Evolutionary conservation across 1,284 basidiomycete species (phyloP).

Genomic region (Malassezia furfur): DNA sequence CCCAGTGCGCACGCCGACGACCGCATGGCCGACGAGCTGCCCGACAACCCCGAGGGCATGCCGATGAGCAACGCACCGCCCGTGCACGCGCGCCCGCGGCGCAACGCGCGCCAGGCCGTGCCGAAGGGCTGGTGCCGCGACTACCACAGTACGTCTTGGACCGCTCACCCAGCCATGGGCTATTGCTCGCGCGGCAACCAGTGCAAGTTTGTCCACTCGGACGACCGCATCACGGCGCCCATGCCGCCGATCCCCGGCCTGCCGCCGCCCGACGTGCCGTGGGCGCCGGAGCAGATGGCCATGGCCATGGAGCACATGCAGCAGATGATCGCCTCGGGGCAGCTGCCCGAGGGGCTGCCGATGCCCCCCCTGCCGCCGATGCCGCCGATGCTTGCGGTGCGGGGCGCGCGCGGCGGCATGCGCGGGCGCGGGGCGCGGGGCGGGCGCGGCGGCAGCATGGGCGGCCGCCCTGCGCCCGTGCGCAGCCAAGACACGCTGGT

Average conservation of each 20-base stretch:
- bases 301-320: slow-evolving; percentile 16
- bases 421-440: slow-evolving; percentile 52
- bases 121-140: slow-evolving; percentile 38
- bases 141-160: slow-evolving; percentile 31
- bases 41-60: slow-evolving; percentile 7
- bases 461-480: slow-evolving; percentile 27
- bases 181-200: slow-evolving; percentile 79
- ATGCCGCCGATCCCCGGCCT: slow-evolving; percentile 7
- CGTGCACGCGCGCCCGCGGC: slow-evolving; percentile 9
- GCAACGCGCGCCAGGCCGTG: slow-evolving; percentile 5
- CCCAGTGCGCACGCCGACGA: not conserved
- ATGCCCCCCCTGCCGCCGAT: not conserved
- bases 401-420: not conserved
- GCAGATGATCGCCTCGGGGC: slow-evolving; percentile 5
- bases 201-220: slow-evolving; percentile 75
- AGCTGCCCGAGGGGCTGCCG: slow-evolving; percentile 1
- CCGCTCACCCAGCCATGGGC: slow-evolving; percentile 47
- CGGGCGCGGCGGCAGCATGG: slow-evolving; percentile 43
- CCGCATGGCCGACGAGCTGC: not conserved
- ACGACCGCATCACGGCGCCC: slow-evolving; percentile 21
- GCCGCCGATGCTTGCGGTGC: slow-evolving; percentile 2
- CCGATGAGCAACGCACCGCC: not conserved
- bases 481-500: slow-evolving; percentile 66
- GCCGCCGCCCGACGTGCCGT: slow-evolving; percentile 17
- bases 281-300: slow-evolving; percentile 8